phyloP scores from a whole-genome alignment of 768 basidiomycete species.

The Mycena albidolilacea region DNA sequence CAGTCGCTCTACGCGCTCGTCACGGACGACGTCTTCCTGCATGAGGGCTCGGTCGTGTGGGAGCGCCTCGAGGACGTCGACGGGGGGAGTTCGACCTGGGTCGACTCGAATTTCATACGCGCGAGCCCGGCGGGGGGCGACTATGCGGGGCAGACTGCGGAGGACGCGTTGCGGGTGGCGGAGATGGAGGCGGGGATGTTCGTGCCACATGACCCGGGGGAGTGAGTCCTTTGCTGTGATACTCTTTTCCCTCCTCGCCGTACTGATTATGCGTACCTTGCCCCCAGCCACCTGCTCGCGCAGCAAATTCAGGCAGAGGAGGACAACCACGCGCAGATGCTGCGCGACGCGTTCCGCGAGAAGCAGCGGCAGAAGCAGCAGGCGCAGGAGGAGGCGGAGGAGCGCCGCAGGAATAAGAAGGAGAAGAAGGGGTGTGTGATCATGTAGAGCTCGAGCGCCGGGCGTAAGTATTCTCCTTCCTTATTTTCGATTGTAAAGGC shows the following conservation, averaged over 20 bases:
- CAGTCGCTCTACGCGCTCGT: slow-evolving; percentile 83
- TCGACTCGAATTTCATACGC: slow-evolving; percentile 77
- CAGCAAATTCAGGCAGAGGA: slow-evolving; percentile 87
- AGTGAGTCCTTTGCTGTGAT: slow-evolving; percentile 62
- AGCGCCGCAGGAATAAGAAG: slow-evolving; percentile 57
- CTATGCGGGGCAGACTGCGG: slow-evolving; percentile 80
- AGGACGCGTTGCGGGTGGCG: slow-evolving; percentile 67
- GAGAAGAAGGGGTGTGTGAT: slow-evolving; percentile 66
- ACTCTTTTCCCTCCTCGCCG: slow-evolving; percentile 17
- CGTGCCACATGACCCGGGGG: slow-evolving; percentile 63
- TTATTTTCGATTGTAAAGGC: neutral
- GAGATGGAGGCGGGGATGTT: slow-evolving; percentile 61
- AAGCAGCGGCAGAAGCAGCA: slow-evolving; percentile 44
- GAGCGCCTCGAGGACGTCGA: slow-evolving; percentile 93
- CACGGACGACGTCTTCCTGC: slow-evolving; percentile 86
- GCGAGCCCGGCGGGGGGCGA: slow-evolving; percentile 85
- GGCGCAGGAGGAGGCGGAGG: slow-evolving; percentile 45
- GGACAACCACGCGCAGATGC: slow-evolving; percentile 63
- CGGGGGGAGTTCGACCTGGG: slow-evolving; percentile 82
- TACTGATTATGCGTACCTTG: neutral
- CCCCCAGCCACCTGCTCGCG: slow-evolving; percentile 75
- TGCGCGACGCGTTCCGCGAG: slow-evolving; percentile 48
- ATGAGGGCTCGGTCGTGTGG: slow-evolving; percentile 89
- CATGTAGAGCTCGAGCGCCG: slow-evolving; percentile 55
- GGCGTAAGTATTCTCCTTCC: neutral